Base-by-base conservation (phyloP, 352 stramenopile species). In the Globisporangium irregulare region DNA sequence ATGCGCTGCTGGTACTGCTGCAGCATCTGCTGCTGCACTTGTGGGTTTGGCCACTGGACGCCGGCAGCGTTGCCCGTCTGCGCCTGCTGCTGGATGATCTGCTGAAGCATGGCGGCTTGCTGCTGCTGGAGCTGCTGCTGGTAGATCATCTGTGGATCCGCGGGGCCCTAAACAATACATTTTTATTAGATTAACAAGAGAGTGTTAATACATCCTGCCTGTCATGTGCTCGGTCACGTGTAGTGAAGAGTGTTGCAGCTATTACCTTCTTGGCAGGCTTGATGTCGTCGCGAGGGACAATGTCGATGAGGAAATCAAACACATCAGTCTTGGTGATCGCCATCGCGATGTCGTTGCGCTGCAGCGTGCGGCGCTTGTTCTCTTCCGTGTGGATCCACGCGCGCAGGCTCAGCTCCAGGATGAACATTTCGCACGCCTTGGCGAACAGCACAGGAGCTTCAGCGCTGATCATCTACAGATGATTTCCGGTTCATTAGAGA, bases 391-490 rank as follows among this genome's bases (percentile, higher is more conserved):
- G 85, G 76, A 91, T 92, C 87, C 89, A 97, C 41, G 91, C 84
- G 36, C 89, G 87, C 64, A 97, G 71, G 66, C 84, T 96, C 53
- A 98, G 74, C 75, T 98, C 92, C 6, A 94, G 73, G 59, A 98
- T 97, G 70, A 98, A 98, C 77, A 98, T 96, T 70, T 98, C 93
- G 69, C 91, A 97, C n/a, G 93, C 93, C 77, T 98, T 98, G 66
- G 93, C 91, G 65, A 98, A 96, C 41, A 98, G 77, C 57, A 98
- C 89, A 8, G 93, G 93, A 29, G 93, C 93, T 63, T 98, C 93
- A 0, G 90, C 90, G 57, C 89, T 96, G 75, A 98, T 98, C 93
- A 98, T 98, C 80, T 94, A 75, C 5, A 20, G n/a, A 66, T 38
- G 8, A 12, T 41, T 41, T 41, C 34, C 34, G 2, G 34, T 9